Percentiles rank a stretch among this genome's conserved stretches.
Conservation (phyloP, 805 yeast genomes). For the Candida nonsorbophila region DNA sequence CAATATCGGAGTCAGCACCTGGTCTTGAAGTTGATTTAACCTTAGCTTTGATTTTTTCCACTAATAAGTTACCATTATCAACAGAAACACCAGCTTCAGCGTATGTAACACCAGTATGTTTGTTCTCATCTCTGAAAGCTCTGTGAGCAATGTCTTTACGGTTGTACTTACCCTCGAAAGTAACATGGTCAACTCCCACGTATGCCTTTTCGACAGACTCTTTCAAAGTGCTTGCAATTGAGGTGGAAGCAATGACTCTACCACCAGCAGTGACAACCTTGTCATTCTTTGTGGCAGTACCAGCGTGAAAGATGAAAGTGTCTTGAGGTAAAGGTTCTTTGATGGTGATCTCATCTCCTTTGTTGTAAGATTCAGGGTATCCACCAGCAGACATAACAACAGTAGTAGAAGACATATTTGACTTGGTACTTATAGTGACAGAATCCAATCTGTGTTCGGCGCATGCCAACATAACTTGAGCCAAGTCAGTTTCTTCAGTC, state of each 20-base stretch:
- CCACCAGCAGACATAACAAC: slow-evolving; percentile 98
- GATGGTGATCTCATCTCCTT: slow-evolving; percentile 80
- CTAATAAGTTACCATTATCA: slow-evolving; percentile 88
- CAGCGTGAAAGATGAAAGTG: slow-evolving; percentile 90
- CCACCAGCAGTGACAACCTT: slow-evolving; percentile 86
- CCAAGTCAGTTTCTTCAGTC: slow-evolving; percentile 80
- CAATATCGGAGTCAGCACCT: slow-evolving; percentile 97
- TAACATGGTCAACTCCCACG: slow-evolving; percentile 71
- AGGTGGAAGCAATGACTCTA: slow-evolving; percentile 92
- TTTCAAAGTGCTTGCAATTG: slow-evolving; percentile 68
- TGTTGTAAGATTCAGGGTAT: slow-evolving; percentile 81
- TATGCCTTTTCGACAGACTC: slow-evolving; percentile 86
- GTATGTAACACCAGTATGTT: slow-evolving; percentile 59
- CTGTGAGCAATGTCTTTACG: slow-evolving; percentile 94
- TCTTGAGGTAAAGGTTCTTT: slow-evolving; percentile 42
- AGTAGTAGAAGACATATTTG: slow-evolving; percentile 70
- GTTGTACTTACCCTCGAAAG: slow-evolving; percentile 72
- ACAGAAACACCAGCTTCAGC: slow-evolving; percentile 97
- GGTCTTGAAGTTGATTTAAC: slow-evolving; percentile 91
- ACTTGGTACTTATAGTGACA: slow-evolving; percentile 51
- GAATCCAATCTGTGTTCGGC: slow-evolving; percentile 93
- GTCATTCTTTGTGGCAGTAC: slow-evolving; percentile 60
- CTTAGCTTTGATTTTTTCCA: slow-evolving; percentile 81
- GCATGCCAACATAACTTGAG: slow-evolving; percentile 87
- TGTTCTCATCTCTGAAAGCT: slow-evolving; percentile 64